Evolutionary conservation across 768 basidiomycete species (phyloP).

Genomic region (Hemileccinum impolitum): DNA sequence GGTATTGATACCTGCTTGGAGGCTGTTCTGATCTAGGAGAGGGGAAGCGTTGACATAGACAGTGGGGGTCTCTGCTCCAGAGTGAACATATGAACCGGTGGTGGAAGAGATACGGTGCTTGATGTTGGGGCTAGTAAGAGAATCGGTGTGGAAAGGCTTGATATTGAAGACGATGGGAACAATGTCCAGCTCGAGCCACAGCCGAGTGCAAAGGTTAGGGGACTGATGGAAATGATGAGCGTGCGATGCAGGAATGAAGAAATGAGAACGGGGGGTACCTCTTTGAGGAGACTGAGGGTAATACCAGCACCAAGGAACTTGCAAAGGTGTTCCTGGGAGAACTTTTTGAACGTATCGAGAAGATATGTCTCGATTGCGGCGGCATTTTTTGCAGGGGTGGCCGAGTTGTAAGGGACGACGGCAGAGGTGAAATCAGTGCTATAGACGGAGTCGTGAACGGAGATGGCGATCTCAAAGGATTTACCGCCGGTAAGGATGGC

Average conservation of each 20-base stretch:
- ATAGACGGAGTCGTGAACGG: slow-evolving; percentile 83
- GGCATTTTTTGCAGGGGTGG: slow-evolving; percentile 52
- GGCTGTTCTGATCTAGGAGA: slow-evolving; percentile 37
- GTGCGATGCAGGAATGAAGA: slow-evolving; percentile 7
- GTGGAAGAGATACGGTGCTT: slow-evolving; percentile 82
- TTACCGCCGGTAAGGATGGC: slow-evolving; percentile 54
- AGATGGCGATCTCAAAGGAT: slow-evolving; percentile 69
- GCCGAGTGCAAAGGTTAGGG: slow-evolving; percentile 80
- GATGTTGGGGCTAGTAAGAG: slow-evolving; percentile 71
- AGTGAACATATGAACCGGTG: slow-evolving; percentile 72
- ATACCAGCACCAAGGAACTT: slow-evolving; percentile 86
- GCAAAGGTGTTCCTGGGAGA: slow-evolving; percentile 74
- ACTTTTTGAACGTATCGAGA: slow-evolving; percentile 62
- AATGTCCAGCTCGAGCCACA: slow-evolving; percentile 81
- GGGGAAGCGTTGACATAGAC: slow-evolving; percentile 61
- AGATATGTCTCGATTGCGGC: slow-evolving; percentile 62
- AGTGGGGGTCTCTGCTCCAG: slow-evolving; percentile 74
- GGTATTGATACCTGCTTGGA: slow-evolving; percentile 45
- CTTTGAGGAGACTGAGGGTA: slow-evolving; percentile 64
- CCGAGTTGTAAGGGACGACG: slow-evolving; percentile 48
- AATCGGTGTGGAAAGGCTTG: slow-evolving; percentile 79
- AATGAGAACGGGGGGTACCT: slow-evolving; percentile 40
- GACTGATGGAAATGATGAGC: slow-evolving; percentile 39
- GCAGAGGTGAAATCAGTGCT: slow-evolving; percentile 72
- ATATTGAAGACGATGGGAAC: slow-evolving; percentile 86